Base-by-base conservation (phyloP, 257 asterid genomes). In the Solanum rostratum region DNA sequence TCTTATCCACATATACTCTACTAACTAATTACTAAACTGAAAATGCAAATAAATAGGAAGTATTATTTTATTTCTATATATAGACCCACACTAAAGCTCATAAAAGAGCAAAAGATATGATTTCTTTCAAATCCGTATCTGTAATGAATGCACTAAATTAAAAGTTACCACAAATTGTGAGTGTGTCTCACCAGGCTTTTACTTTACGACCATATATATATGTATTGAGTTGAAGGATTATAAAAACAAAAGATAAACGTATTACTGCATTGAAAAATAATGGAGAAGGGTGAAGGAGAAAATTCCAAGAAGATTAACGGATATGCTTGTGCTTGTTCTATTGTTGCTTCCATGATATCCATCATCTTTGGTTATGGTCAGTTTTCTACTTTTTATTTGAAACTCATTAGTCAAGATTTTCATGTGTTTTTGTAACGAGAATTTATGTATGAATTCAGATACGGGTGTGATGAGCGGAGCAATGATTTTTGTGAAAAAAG, bases 291-390 rank as follows among this genome's bases (percentile, higher is more conserved):
- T 33, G 81, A 7, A 10, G 88, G 68, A 55, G 85, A 82, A 43
- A 50, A 79, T 53, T 13, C 63, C 10, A 54, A 41, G 66, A 89
- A 74, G 89, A 84, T 92, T 59, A 92, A 93, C 87, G 86, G 84
- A 55, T 91, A 93, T 87, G 93, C 97, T 18, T 78, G 84, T 65
- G 93, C 91, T 46, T 93, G 97, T 85, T 88, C 96, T 5, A 11
- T 89, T 0, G 95, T 93, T 76, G 97, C 92, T 27, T 93, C 97
- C 24, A 92, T 91, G 96, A 91, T 93, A 19, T 90, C 96, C 54
- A 92, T 92, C 85, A 92, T 93, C 52, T 93, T 93, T 65, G 97
- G 97, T 62, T 93, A 93, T 74, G 97, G 97, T 92, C 8, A 83
- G 87, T 74, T 71, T 19, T 71, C 1, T 10, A 10, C 16, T 1